Base-by-base conservation (phyloP, 2,329 filamentous ascomycete genomes). In the Ophiocordyceps australis region DNA sequence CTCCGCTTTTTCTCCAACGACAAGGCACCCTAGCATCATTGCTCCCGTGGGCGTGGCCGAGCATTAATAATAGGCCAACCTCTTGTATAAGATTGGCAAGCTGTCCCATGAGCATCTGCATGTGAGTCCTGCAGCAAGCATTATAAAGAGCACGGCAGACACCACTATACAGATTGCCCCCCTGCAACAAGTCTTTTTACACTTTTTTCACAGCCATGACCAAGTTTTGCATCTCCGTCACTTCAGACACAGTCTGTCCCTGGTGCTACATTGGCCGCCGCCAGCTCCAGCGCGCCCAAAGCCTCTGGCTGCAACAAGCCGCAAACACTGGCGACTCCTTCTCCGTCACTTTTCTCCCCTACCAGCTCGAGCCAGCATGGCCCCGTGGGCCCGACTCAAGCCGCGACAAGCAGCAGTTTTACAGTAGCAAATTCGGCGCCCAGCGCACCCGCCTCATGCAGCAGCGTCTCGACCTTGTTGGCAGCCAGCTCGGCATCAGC, bases 261-360 rank as follows among this genome's bases (percentile, higher is more conserved):
- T 63, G 57, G 47, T 62, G 59, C 42, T 65, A 61, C 38, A 46
- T 65, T 30, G 59, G 57, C 24, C 48, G 56, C 30, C 50, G 46
- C 29, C 50, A 54, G 29, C 51, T 65, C 28, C 49, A 59, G 28
- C 33, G 34, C n/a, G 61, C 61, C 22, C 58, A 63, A 28, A 41
- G 44, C 15, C 35, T 46, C 3, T 60, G 57, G 42, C 43, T 41
- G 27, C 34, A 45, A 9, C 41, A 38, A 14, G 41, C 60, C 31
- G 55, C 58, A 2, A 40, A 51, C 9, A 50, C 48, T 21, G 41
- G 44, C 7, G 80, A 91, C 52, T 81, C 65, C 17, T 63, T 65
- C 31, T 43, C 53, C 22, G 39, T 64, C 24, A 49, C 44, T 14
- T 63, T 57, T 37, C 50, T 47, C 7, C 60, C 61, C 1, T 61